Evolutionary conservation across 1,139 yeast genomes (phyloP), one percentile per base, ranked within the genome.

Genomic region (Yamadazyma blattariae): DNA sequence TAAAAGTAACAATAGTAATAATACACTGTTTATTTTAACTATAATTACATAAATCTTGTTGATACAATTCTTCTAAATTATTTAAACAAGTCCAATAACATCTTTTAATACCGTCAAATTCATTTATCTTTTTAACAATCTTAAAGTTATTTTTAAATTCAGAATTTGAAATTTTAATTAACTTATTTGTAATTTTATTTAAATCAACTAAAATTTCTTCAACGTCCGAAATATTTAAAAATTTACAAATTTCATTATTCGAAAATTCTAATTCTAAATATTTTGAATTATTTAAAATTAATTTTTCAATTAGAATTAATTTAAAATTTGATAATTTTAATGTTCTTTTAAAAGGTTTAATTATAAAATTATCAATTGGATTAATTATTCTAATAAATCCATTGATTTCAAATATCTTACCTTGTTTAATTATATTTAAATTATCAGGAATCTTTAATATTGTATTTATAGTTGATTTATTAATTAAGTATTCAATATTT

Each of bases 261-360:
- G 51, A 39, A 20, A 64, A 53, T 34, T 65, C 68, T 4, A 61
- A 39, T 6, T 39, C 38, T 4, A 61, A 28, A 21, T 35, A 41
- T 2, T 32, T 22, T 7, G 33, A 19, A 27, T 31, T 34, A 6
- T 17, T 15, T 5, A 19, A 10, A 3, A 30, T 17, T 5, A 39
- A 12, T 7, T 33, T 36, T 25, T 56, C 57, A 10, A 42, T 30
- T 10, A 61, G 40, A 7, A 48, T 36, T 2, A 65, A 29, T 35
- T 50, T 57, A 35, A 64, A 52, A 7, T 47, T 45, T 2, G 59
- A 45, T 2, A 59, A 42, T 35, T 62, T 62, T 14, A 62, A 34
- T 1, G 69, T 59, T 23, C 67, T 42, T 6, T 47, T 45, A 34
- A 48, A 59, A 1, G 69, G 70, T 35, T 57, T 59, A 9, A 65